A percentile compares a stretch with the other conserved stretches of the same genome.
Evolutionary conservation across 2,329 filamentous ascomycete species (phyloP).

Genomic region (Didymella pomorum): DNA sequence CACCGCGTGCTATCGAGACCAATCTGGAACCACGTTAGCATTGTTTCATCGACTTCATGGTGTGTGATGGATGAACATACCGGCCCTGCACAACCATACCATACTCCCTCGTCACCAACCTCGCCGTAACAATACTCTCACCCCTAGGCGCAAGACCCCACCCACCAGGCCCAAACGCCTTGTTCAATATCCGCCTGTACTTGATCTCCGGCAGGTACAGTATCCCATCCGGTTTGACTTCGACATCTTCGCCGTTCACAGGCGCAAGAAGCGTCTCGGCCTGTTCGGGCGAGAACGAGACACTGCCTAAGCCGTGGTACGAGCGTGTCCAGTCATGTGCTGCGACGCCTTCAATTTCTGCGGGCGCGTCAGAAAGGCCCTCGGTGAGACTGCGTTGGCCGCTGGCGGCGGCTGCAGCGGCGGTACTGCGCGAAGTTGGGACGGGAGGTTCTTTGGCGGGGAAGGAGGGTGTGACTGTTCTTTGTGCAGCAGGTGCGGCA

Average conservation of each 20-base stretch:
- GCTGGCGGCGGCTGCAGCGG: conserved; percentile 36
- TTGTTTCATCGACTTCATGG: not conserved
- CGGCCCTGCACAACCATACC: conserved; percentile 86
- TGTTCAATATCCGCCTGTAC: conserved; percentile 88
- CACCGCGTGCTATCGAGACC: conserved; percentile 89
- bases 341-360: conserved; percentile 58
- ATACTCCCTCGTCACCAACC: conserved; percentile 87
- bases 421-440: conserved; percentile 42
- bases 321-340: conserved; percentile 84
- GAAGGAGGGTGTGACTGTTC: conserved; percentile 40
- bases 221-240: conserved; percentile 97
- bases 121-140: conserved; percentile 83
- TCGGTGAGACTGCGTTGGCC: conserved; percentile 55
- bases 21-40: conserved; percentile 64
- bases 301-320: conserved; percentile 78
- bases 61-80: conserved; percentile 60
- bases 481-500: conserved; percentile 22
- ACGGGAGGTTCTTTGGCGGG: conserved; percentile 46
- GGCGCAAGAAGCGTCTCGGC: conserved; percentile 72
- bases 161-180: conserved; percentile 90
- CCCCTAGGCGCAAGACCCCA: conserved; percentile 93
- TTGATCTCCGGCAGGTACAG: conserved; percentile 98
- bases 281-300: conserved; percentile 75
- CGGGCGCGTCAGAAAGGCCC: conserved; percentile 60
- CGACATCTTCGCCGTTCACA: conserved; percentile 77